These are phyloP conservation scores for Fusarium brachygibbosum DNA, from an alignment of 2,329 filamentous ascomycete genomes.

Conservation along the genomic window DNA sequence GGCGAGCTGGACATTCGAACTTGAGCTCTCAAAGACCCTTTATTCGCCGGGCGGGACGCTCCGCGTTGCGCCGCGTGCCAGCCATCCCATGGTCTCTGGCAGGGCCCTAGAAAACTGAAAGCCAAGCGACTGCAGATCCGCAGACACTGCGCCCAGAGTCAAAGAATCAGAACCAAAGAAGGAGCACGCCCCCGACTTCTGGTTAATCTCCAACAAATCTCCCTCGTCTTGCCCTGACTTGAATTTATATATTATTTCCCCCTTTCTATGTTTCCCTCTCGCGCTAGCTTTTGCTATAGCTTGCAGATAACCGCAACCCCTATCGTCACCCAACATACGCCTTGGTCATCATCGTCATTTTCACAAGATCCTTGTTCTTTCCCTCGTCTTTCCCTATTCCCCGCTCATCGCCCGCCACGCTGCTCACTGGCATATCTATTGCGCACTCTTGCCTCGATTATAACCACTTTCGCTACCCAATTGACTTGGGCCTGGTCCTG, in stretches of 20 bases:
- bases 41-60: constrained; percentile 45
- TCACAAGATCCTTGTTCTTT: constrained; percentile 41
- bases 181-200: constrained; percentile 33
- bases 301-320: constrained; percentile 19
- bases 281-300: constrained; percentile 10
- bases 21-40: constrained; percentile 31
- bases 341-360: constrained; percentile 47
- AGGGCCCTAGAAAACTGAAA: constrained; percentile 31
- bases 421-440: constrained; percentile 27
- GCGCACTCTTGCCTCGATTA: constrained; percentile 25
- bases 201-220: constrained; percentile 35
- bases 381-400: constrained; percentile 32
- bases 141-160: constrained; percentile 36
- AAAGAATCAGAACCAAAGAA: constrained; percentile 40
- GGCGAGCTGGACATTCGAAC: constrained; percentile 29
- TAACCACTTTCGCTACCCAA: constrained; percentile 18
- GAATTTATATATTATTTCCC: constrained; percentile 17
- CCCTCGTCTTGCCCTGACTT: constrained; percentile 28
- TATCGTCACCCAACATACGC: constrained; percentile 30
- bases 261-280: constrained; percentile 9
- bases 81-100: constrained; percentile 39
- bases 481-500: constrained; percentile 11
- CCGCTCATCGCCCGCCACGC: constrained; percentile 42
- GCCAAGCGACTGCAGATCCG: constrained; percentile 42
- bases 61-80: constrained; percentile 45